Percentiles rank a stretch among this genome's conserved stretches.
These are phyloP conservation scores for Umbelopsis sp. DNA, from an alignment of 371 early-diverging fungal species.

Conservation along the genomic window DNA sequence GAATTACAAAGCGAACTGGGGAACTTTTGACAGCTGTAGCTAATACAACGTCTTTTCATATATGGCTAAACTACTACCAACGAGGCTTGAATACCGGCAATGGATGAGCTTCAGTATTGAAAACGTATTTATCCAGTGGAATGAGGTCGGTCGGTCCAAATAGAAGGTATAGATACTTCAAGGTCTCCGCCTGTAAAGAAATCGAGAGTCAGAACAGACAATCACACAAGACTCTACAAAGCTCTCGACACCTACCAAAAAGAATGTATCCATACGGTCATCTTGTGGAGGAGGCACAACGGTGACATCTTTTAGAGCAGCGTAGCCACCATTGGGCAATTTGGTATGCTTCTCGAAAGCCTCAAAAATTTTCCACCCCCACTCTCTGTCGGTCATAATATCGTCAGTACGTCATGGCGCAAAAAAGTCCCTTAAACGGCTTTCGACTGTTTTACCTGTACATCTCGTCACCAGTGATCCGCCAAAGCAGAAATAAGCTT, in stretches of 20 bases:
- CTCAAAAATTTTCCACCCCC: conserved; percentile 90
- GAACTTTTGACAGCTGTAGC: background rate
- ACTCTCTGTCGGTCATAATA: conserved; percentile 61
- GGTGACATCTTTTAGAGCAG: conserved; percentile 76
- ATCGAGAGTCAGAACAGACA: conserved; percentile 1
- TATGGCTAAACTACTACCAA: conserved; percentile 15
- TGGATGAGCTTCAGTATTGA: conserved; percentile 93
- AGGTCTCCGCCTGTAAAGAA: conserved; percentile 83
- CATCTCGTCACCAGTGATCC: conserved; percentile 81
- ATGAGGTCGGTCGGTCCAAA: conserved; percentile 73
- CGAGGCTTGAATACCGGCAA: conserved; percentile 63
- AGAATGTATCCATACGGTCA: conserved; percentile 84
- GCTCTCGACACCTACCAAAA: conserved; percentile 44
- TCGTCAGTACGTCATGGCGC: background rate
- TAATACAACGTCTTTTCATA: background rate
- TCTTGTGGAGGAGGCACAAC: conserved; percentile 50
- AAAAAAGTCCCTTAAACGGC: background rate
- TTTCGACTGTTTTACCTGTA: conserved; percentile 54
- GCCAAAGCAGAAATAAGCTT: conserved; percentile 81
- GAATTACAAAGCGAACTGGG: background rate
- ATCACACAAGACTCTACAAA: background rate
- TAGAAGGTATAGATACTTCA: conserved; percentile 93
- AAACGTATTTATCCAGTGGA: conserved; percentile 81
- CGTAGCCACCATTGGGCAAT: conserved; percentile 75
- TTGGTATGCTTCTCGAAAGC: conserved; percentile 80